Evolutionary conservation across 371 early-diverging fungal genomes (phyloP), one percentile per base, ranked within the genome.

Genomic region (Mortierella sp.): DNA sequence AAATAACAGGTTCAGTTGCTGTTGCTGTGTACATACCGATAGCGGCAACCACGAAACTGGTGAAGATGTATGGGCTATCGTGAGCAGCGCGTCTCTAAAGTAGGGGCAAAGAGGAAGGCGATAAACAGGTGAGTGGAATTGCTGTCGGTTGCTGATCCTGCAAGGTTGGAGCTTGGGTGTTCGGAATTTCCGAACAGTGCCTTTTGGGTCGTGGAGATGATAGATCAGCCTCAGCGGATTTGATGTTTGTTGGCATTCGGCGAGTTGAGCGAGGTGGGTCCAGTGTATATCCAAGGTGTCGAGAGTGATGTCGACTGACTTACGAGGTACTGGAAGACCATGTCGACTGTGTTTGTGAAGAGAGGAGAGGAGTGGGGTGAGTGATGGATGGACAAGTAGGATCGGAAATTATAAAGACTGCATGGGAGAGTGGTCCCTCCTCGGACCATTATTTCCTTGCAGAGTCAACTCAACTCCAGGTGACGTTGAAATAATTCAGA

Each of bases 321-420:
- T 86, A 86, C 86, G 77, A 86, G 79, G 80, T 86, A 86, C 57
- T 81, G 82, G 63, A 86, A 50, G 58, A 86, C 86, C 86, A 86
- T 86, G 86, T 75, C 58, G 80, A 50, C 48, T 77, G 75, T 63
- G 55, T 38, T 54, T 38, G 55, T 52, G 73, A 34, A 52, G 65
- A 47, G 75, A 70, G 70, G 26, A 80, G 68, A 57, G 80, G 72
- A 42, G 84, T 57, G 57, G 54, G 31, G n/a, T 4, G 72, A 42
- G 52, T 28, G 21, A 3, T 19, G 77, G 65, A 74, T 57, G 52
- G 13, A 75, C 50, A 31, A 34, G 28, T 31, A 34, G 63, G 63
- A 54, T 57, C 42, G 71, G 60, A 65, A 34, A 34, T 34, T 55
- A 42, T 60, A 70, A 38, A 38, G 42, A 5, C 42, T 38, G n/a